Evolutionary conservation across 2,329 filamentous ascomycete species (phyloP).

Genomic region (Cladosporium sp.): DNA sequence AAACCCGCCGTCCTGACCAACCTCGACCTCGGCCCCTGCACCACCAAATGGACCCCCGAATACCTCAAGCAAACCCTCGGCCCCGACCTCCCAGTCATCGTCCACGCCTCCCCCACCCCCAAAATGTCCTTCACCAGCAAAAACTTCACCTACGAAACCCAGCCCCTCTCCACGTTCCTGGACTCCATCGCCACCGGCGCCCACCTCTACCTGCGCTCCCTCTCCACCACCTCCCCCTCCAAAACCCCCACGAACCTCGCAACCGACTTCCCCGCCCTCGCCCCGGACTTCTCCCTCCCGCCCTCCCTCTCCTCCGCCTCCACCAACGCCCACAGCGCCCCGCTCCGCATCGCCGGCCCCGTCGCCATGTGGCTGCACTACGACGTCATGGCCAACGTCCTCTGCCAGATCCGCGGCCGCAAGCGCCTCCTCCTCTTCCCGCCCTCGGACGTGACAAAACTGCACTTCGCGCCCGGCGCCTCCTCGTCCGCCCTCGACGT

Average conservation of each 20-base stretch:
- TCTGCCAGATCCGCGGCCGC: conserved; percentile 68
- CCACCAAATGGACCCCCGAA: conserved; percentile 58
- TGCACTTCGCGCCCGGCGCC: conserved; percentile 67
- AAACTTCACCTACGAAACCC: conserved; percentile 72
- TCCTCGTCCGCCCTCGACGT: conserved; percentile 75
- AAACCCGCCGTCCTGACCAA: conserved; percentile 61
- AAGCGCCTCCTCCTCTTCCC: conserved; percentile 74
- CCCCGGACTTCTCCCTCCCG: conserved; percentile 65
- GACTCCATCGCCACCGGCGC: conserved; percentile 52
- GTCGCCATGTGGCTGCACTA: conserved; percentile 90
- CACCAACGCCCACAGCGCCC: conserved; percentile 67
- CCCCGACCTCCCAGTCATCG: conserved; percentile 57
- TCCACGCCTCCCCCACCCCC: conserved; percentile 61
- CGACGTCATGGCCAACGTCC: conserved; percentile 83
- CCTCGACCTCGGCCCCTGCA: conserved; percentile 62
- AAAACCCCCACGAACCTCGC: conserved; percentile 63
- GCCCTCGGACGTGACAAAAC: conserved; percentile 62
- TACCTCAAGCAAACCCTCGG: conserved; percentile 62
- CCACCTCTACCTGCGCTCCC: conserved; percentile 69
- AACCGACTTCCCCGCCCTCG: conserved; percentile 64
- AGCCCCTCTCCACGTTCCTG: conserved; percentile 62
- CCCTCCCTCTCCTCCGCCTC: conserved; percentile 51
- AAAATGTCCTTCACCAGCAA: conserved; percentile 77
- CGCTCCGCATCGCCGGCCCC: conserved; percentile 70
- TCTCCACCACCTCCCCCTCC: conserved; percentile 63